Evolutionary conservation across 352 stramenopile species (phyloP), one percentile per base, ranked within the genome.

Genomic region (Phytophthora litchii): DNA sequence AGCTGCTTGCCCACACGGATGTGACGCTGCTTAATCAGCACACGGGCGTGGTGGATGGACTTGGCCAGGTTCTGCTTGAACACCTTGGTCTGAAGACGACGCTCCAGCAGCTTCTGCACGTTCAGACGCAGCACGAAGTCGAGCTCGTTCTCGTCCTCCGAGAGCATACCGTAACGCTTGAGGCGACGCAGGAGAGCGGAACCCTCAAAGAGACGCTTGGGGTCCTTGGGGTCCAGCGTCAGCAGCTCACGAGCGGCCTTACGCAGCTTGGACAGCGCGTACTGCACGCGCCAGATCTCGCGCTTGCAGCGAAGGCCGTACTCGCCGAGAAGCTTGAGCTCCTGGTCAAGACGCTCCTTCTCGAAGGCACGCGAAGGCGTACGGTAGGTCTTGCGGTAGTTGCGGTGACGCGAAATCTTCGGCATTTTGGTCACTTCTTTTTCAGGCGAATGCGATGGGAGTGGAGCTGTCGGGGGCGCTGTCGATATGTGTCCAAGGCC

Each of bases 201-300:
- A 58, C 96, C 97, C 84, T 99, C 97, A 79, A 99, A 99, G 55
- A 99, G 90, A 59, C 97, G 93, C 83, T 98, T 99, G 50, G 97
- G 95, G 84, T 99, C 97, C 81, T 99, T 99, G 31, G 88, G 78
- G 61, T 99, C 96, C 14, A 99, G 90, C 57, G 97, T 99, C 41
- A 99, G 75, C 10, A 99, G 83, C 67, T 98, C 89, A 88, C 97
- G 97, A 13, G 97, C 97, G 32, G 97, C 96, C 76, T 99, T 99
- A 72, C 97, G 96, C 56, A 99, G 94, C 92, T 99, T 99, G 63
- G 97, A 98, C 53, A 99, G 86, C 54, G 97, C 94, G 70, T 98
- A 98, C 83, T 99, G 97, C 46, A 99, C 96, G 62, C 97, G 96
- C 97, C 97, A 99, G 80, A 99, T 99, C 80, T 99, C 97, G 68